Percentiles rank a stretch among this genome's conserved stretches.
phyloP scores from a whole-genome alignment of 306 rosid species.

The Acacia confusa region DNA sequence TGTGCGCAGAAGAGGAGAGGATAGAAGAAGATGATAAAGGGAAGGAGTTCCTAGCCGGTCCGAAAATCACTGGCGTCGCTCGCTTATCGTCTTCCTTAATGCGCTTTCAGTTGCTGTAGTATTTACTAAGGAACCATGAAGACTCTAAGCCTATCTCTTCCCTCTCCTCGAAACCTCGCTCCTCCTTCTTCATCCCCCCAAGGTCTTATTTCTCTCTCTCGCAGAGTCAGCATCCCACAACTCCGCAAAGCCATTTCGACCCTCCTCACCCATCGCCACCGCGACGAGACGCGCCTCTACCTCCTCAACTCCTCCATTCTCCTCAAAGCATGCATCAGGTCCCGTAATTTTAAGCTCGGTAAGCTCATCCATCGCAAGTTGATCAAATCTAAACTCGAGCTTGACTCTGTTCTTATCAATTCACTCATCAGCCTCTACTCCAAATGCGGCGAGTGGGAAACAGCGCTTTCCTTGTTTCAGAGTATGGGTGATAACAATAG shows the following conservation, averaged over 20 bases:
- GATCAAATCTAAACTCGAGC: conserved; percentile 35
- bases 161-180: not conserved
- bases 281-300: conserved; percentile 10
- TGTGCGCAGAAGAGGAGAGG: too few relatives aligned
- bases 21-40: too few relatives aligned
- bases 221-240: conserved; percentile 28
- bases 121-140: not conserved
- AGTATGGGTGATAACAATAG: conserved; percentile 34
- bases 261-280: conserved; percentile 17
- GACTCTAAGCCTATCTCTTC: conserved; percentile 6
- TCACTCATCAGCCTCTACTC: conserved; percentile 53
- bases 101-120: not conserved
- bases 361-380: conserved; percentile 51
- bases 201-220: not conserved
- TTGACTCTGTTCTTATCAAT: conserved; percentile 51
- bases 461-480: conserved; percentile 39
- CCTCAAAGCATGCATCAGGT: conserved; percentile 58
- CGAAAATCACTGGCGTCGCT: too few relatives aligned
- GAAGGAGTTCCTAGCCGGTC: too few relatives aligned
- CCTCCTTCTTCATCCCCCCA: not conserved
- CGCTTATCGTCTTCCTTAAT: not conserved
- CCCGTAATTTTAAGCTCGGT: conserved; percentile 41
- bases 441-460: conserved; percentile 41
- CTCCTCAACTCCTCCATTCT: conserved; percentile 42
- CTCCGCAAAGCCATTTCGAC: conserved; percentile 47